Evolutionary conservation across 768 basidiomycete genomes (phyloP), one percentile per base, ranked within the genome.

Genomic region (Kwoniella sp.): DNA sequence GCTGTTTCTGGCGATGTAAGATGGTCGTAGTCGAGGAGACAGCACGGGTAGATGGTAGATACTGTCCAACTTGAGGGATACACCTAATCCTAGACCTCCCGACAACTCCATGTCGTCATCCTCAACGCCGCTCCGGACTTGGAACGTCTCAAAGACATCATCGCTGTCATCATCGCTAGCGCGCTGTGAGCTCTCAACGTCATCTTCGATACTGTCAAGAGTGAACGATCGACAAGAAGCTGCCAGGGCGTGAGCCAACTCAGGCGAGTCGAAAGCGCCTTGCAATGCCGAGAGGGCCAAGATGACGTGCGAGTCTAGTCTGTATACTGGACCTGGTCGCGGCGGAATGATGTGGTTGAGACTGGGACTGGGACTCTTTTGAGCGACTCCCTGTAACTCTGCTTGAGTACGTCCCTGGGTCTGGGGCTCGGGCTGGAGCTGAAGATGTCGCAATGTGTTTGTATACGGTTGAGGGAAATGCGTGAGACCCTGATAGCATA

Each of bases 231-330:
- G 22, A 23, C n/a, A 26, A 57, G 22, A 15, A 45, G 34, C 17
- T 0, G 55, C 22, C 4, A 74, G 62, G 4, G 64, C 66, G 1
- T 50, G 48, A 47, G 73, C 73, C 45, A 72, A 55, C 9, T 69
- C 65, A 17, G 73, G 71, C 1, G 71, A 67, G 29, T 57, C 67
- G 30, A 60, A 65, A 2, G 48, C 38, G 8, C 58, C 67, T 45
- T 71, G 57, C 1, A 70, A 34, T 5, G 58, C 64, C 25, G 48
- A 28, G 8, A 75, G 61, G 5, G 69, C 73, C 2, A 63, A 63
- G 47, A 75, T 58, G 50, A 75, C 50, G 15, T 67, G 69, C 22
- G 71, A 71, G 38, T 72, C 71, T 2, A 75, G 62, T 12, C 69
- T 61, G 57, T 58, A 75, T 60, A 72, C 47, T 2, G 41, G 23